Conservation (phyloP, 768 basidiomycete genomes). For the Auricularia sp. region DNA sequence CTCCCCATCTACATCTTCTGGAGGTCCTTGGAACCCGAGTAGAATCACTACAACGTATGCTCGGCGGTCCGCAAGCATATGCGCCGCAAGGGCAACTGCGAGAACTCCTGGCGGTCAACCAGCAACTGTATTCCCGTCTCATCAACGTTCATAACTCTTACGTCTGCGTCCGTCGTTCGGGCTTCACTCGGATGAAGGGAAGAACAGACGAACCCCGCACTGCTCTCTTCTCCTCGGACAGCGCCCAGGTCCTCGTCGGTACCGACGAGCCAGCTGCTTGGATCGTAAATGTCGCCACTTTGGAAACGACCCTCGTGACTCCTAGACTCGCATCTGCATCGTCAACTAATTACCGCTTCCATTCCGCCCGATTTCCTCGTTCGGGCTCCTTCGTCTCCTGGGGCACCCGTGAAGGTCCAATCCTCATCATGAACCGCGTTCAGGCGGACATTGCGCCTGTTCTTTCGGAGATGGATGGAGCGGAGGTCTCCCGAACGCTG, state of each 20-base stretch:
- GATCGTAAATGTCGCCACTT: neutral
- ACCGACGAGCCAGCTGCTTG: neutral
- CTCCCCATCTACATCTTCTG: neutral
- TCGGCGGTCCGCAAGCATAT: no score
- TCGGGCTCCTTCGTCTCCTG: neutral
- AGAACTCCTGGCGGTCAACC: no score
- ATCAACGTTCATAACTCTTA: no score
- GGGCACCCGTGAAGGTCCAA: neutral
- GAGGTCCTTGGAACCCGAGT: neutral
- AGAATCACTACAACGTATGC: neutral
- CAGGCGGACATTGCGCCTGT: neutral
- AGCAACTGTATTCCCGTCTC: no score
- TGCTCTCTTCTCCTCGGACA: neutral
- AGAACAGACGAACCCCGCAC: neutral
- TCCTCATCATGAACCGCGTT: neutral
- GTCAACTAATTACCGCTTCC: neutral
- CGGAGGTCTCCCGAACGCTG: neutral
- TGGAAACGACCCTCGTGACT: neutral
- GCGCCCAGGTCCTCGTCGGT: neutral
- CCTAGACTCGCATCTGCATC: neutral
- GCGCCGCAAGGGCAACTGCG: no score
- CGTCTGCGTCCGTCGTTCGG: neutral
- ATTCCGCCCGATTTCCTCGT: neutral
- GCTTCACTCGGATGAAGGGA: neutral
- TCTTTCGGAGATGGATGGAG: neutral